These are phyloP conservation scores for Fusarium austroafricanum DNA, from an alignment of 2,329 filamentous ascomycete species.

Conservation along the genomic window DNA sequence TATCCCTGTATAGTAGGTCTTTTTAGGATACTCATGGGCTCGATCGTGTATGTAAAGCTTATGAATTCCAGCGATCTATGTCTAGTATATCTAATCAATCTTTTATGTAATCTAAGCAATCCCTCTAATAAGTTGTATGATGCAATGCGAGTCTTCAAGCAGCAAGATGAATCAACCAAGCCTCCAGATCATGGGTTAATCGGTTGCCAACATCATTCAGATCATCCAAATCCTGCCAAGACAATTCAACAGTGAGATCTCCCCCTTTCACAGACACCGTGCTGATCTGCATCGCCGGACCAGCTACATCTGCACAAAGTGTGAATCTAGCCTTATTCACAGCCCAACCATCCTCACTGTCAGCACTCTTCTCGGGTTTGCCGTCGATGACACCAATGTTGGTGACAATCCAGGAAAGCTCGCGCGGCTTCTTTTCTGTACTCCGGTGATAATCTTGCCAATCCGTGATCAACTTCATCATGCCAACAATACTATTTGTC, in stretches of 20 bases:
- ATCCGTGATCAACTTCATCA: conserved; percentile 6
- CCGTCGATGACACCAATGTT: conserved; percentile 9
- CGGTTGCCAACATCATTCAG: not conserved
- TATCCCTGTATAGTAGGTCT: no score
- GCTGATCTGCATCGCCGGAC: conserved; percentile 1
- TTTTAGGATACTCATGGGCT: no score
- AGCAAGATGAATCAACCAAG: conserved; percentile 1
- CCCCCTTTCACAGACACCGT: not conserved
- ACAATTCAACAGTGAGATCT: not conserved
- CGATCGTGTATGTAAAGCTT: no score
- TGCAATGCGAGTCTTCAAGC: not conserved
- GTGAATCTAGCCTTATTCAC: not conserved
- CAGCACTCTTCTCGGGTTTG: not conserved
- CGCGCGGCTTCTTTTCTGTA: not conserved
- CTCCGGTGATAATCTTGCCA: conserved; percentile 9
- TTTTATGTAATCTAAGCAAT: not conserved
- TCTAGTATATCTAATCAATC: not conserved
- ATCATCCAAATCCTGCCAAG: conserved; percentile 10
- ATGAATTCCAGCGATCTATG: not conserved
- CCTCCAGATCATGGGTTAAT: not conserved
- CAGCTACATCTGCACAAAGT: not conserved
- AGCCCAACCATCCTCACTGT: not conserved
- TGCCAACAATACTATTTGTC: not conserved
- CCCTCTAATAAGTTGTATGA: not conserved
- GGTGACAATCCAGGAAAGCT: conserved; percentile 6